A percentile compares a stretch with the other conserved stretches of the same genome.
Evolutionary conservation across 1,139 yeast species (phyloP).

Genomic region (Sugiyamaella novakii): DNA sequence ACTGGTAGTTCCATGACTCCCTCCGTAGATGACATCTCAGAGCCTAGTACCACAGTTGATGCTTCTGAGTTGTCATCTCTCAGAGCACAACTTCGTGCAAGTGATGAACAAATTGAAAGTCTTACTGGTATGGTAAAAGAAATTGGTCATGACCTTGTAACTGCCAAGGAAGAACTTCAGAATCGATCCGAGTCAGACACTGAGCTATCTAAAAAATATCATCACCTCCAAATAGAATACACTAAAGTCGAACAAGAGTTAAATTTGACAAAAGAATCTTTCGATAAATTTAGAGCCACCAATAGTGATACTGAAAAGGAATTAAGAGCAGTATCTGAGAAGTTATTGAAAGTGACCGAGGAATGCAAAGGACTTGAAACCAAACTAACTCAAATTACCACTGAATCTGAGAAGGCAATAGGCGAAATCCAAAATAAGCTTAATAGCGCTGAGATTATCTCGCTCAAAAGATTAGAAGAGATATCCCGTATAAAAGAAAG

Average conservation of each 20-base stretch:
- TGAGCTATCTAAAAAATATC: constrained; percentile 3
- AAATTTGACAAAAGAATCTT: neutral
- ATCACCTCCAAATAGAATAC: neutral
- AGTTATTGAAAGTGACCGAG: neutral
- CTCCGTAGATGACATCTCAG: neutral
- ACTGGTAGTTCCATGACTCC: neutral
- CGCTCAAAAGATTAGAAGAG: constrained; percentile 30
- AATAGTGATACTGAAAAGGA: neutral
- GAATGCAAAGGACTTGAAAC: neutral
- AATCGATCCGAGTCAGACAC: neutral
- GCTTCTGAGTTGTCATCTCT: constrained; percentile 6
- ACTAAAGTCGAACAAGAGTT: neutral
- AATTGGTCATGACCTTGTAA: constrained; percentile 75
- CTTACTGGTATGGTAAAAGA: constrained; percentile 72
- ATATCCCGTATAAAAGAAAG: constrained; percentile 24
- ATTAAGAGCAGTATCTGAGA: constrained; percentile 5
- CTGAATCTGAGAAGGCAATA: constrained; percentile 15
- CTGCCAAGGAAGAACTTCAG: constrained; percentile 30
- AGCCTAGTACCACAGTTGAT: neutral
- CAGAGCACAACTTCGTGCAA: constrained; percentile 12
- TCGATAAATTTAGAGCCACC: neutral
- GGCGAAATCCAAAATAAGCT: constrained; percentile 27
- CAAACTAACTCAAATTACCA: neutral
- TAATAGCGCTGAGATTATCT: constrained; percentile 18
- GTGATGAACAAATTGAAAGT: constrained; percentile 56